Conservation (phyloP, 2,329 filamentous ascomycete genomes). For the Colletotrichum musae region DNA sequence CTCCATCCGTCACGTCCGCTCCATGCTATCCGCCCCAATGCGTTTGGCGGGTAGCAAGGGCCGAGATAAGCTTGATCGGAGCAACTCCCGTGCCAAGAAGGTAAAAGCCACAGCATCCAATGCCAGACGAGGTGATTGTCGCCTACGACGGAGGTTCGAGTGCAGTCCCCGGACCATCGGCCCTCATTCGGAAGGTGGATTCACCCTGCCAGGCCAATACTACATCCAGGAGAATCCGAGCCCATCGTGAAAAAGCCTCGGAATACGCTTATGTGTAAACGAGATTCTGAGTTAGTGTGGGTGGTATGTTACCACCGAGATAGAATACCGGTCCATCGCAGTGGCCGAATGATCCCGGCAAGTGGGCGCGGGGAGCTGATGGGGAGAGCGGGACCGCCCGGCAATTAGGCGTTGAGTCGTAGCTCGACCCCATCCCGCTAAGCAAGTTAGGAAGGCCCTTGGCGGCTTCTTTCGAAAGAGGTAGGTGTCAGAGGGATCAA, state of each 20-base stretch:
- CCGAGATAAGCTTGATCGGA: constrained; percentile 30
- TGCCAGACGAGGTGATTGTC: background rate
- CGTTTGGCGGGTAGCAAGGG: background rate
- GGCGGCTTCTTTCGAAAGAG: constrained; percentile 10
- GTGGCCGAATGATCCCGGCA: constrained; percentile 16
- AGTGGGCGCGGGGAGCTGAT: constrained; percentile 8
- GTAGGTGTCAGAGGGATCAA: constrained; percentile 31
- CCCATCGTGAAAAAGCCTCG: constrained; percentile 23
- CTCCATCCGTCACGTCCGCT: background rate
- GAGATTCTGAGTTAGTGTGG: constrained; percentile 18
- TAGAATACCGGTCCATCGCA: background rate
- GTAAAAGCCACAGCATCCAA: background rate
- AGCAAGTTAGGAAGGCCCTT: constrained; percentile 32
- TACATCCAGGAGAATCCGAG: background rate
- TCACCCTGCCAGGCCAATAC: background rate
- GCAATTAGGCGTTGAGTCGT: constrained; percentile 5
- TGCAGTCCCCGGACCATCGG: background rate
- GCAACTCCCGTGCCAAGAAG: constrained; percentile 30
- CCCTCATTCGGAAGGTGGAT: constrained; percentile 28
- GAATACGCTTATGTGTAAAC: constrained; percentile 1
- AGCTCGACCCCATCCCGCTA: constrained; percentile 12
- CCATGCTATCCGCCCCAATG: background rate
- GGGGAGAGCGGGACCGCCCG: constrained; percentile 5
- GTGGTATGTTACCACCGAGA: constrained; percentile 6
- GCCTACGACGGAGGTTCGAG: no score